A percentile compares a stretch with the other conserved stretches of the same genome.
Evolutionary conservation across 176 grass and related monocot species (phyloP).

Genomic region (Carex cristatella): DNA sequence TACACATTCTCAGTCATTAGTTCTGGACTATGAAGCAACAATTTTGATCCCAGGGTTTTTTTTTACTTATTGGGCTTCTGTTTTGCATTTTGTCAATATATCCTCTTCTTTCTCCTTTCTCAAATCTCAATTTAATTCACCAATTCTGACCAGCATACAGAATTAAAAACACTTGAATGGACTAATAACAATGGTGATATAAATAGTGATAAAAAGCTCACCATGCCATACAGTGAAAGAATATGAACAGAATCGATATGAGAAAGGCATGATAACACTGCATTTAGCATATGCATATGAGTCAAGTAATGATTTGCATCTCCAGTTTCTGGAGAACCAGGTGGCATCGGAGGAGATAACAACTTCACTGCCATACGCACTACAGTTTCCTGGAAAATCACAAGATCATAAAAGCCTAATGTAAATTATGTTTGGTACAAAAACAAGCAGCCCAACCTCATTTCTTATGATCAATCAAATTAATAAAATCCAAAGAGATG

Average conservation of each 20-base stretch:
- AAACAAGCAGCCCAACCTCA: not conserved
- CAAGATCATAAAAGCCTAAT: constrained; percentile 1
- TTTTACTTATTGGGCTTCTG: not conserved
- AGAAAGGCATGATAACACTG: constrained; percentile 69
- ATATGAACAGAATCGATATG: constrained; percentile 74
- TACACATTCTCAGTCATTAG: not conserved
- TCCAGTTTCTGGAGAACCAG: constrained; percentile 62
- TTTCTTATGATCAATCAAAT: not conserved
- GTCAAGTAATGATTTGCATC: constrained; percentile 56
- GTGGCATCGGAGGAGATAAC: constrained; percentile 55
- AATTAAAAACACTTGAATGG: not conserved
- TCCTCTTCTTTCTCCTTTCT: not conserved
- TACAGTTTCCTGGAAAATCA: constrained; percentile 61
- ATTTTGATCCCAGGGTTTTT: not conserved
- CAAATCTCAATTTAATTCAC: not conserved
- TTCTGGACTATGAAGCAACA: not conserved
- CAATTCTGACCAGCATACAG: not conserved
- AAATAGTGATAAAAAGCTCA: constrained; percentile 20
- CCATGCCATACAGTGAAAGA: constrained; percentile 92
- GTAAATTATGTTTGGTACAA: not conserved
- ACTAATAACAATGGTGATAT: not conserved
- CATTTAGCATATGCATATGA: constrained; percentile 73
- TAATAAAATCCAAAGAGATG: not conserved
- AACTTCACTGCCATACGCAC: constrained; percentile 55
- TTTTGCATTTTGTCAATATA: not conserved